Percentiles rank a stretch among this genome's conserved stretches.
Conservation (phyloP, 768 basidiomycete genomes). For the Agrocybe praecox region DNA sequence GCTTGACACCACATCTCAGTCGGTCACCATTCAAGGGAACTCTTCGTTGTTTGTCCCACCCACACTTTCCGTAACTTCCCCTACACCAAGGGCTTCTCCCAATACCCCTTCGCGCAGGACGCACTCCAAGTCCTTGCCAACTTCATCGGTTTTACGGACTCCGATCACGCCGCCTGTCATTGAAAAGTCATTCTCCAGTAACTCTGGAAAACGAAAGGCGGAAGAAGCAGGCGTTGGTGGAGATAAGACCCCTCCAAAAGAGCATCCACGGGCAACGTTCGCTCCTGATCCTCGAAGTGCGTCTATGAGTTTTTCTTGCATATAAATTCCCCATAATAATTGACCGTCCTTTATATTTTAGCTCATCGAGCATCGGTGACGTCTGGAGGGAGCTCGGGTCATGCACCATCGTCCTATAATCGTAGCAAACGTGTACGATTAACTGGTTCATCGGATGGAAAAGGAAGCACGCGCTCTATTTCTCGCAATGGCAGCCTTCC, state of each 20-base stretch:
- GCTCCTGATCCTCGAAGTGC: constrained; percentile 64
- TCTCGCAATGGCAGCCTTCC: constrained; percentile 29
- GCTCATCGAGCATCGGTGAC: constrained; percentile 55
- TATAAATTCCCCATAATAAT: neutral
- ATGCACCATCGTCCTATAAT: constrained; percentile 73
- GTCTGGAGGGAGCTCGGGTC: constrained; percentile 43
- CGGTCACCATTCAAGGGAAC: constrained; percentile 23
- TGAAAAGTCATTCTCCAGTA: constrained; percentile 35
- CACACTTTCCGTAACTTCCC: constrained; percentile 36
- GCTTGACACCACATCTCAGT: constrained; percentile 24
- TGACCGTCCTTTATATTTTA: constrained; percentile 25
- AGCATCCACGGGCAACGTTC: constrained; percentile 57
- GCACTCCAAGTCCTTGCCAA: constrained; percentile 32
- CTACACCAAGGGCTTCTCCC: constrained; percentile 44
- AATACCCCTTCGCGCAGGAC: constrained; percentile 27
- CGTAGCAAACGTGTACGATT: constrained; percentile 68
- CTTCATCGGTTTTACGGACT: constrained; percentile 27
- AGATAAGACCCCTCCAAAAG: constrained; percentile 63
- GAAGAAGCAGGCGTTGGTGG: constrained; percentile 63
- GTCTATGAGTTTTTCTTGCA: constrained; percentile 24
- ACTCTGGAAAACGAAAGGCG: constrained; percentile 69
- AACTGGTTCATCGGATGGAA: constrained; percentile 42
- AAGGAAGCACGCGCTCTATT: constrained; percentile 39
- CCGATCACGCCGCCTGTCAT: constrained; percentile 30
- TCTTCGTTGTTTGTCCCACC: constrained; percentile 39